Base-by-base conservation (phyloP, 2,329 filamentous ascomycete species). In the Hypoxylon sp. region DNA sequence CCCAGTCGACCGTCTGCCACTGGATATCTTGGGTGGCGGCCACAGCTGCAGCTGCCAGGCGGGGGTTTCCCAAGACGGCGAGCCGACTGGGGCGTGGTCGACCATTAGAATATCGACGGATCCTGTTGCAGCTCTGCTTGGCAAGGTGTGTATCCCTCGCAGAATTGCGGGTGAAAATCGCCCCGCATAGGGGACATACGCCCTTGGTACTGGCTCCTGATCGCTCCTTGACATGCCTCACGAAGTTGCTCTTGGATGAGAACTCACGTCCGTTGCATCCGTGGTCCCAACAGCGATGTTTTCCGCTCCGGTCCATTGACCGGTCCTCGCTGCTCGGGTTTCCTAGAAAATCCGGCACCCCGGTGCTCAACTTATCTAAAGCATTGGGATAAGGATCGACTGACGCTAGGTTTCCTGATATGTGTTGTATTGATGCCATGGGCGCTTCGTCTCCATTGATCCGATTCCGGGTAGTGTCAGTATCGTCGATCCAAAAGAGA, bases 41-140 rank as follows among this genome's bases (percentile, higher is more conserved):
- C 46, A 54, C 69, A 20, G 69, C 69, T 55, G 69, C 69, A 59
- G 69, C 69, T 44, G 73, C 72, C 14, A 72, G 66, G 49, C 69
- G 70, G 59, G 74, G 74, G 51, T 75, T 75, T 33, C 72, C 73
- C 50, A 76, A 61, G 33, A 75, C 63, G 30, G 74, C 74, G 53
- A 76, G 65, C 27, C 74, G 73, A 48, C 73, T 75, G 60, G 74
- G 74, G 53, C 74, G 72, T 48, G 73, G 74, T 48, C 74, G 71
- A 30, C 74, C 74, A 40, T 76, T 76, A 50, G 74, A 76, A 64
- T 76, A 76, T 64, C 74, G 72, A 53, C 74, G 72, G 48, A 76
- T 76, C 46, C 74, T 72, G 53, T 76, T 74, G 69, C 74, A 76
- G 70, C 74, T 76, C 61, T 74, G 72, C 59, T 76, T 76, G 54